These are phyloP conservation scores for Erythrobasidium hasegawianum DNA, from an alignment of 1,284 basidiomycete species.

Conservation along the genomic window DNA sequence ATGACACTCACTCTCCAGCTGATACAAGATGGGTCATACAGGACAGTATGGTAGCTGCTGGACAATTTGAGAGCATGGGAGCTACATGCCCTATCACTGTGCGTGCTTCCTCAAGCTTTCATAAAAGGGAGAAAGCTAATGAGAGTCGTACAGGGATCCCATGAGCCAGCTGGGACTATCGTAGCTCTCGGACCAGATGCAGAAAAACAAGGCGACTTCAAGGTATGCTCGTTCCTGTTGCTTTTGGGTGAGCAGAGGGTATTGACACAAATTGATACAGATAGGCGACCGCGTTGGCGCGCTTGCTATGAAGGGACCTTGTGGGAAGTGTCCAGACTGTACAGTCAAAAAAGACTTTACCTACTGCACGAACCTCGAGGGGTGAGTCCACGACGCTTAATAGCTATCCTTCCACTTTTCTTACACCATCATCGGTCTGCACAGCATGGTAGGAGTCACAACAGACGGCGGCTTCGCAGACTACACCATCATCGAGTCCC, in stretches of 20 bases:
- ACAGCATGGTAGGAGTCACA: constrained; percentile 32
- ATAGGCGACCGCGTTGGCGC: constrained; percentile 25
- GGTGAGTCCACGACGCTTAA: too few relatives aligned
- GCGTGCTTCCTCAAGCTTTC: too few relatives aligned
- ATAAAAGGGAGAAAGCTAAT: too few relatives aligned
- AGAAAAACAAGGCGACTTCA: constrained; percentile 13
- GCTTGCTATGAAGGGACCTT: constrained; percentile 9
- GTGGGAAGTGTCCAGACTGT: constrained; percentile 21
- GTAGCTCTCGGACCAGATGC: constrained; percentile 45
- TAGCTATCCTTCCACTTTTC: too few relatives aligned
- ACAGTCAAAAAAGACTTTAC: constrained; percentile 7
- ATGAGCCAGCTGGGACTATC: constrained; percentile 47
- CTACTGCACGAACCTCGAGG: constrained; percentile 25
- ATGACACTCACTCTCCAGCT: too few relatives aligned
- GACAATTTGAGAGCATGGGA: constrained; percentile 25
- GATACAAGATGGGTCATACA: too few relatives aligned
- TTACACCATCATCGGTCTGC: too few relatives aligned
- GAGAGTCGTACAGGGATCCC: too few relatives aligned
- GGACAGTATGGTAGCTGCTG: constrained; percentile 30
- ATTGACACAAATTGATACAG: too few relatives aligned
- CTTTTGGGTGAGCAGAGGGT: too few relatives aligned
- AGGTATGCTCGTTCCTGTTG: constrained; percentile 16
- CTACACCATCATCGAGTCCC: constrained; percentile 43
- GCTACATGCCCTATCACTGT: constrained; percentile 14
- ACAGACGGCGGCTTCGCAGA: constrained; percentile 49